Base-by-base conservation (phyloP, 345 rosid species). In the Eucalyptus microcorys region DNA sequence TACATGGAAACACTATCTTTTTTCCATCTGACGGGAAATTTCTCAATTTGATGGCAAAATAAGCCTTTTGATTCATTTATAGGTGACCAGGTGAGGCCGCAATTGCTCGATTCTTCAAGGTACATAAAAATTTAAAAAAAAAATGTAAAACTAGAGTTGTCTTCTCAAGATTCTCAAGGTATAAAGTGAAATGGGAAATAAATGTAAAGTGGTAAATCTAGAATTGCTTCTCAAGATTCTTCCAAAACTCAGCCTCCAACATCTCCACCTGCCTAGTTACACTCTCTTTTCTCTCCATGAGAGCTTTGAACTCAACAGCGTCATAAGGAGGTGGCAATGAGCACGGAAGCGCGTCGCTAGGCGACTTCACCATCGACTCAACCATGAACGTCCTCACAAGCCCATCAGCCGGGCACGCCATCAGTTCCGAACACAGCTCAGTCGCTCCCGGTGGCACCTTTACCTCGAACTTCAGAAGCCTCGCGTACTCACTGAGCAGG, bases 291-390 rank as follows among this genome's bases (percentile, higher is more conserved):
- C 91, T 93, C 53, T 66, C 80, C 52, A 89, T 71, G 86, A 93
- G 45, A 7, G 80, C 27, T 40, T 90, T 27, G 59, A 94, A 91
- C 47, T 93, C 92, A 2, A 93, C 87, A 4, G 96, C 95, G 85
- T 95, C 95, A 53, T 94, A 94, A 7, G 98, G 95, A 52, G 95
- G 94, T 7, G 97, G 94, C 93, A 96, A 49, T 40, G 87, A 42
- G 92, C 98, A 96, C 1, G 98, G 97, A 53, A 92, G 87, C 49
- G 88, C 89, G 8, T 93, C 90, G 10, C 96, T 91, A 27, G 97
- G 96, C 8, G 88, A 87, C 84, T 90, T 94, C 92, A 95, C 98
- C 66, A 96, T 42, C 48, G 98, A 96, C 48, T 94, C 96, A 49
- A 64, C 80, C 96, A 95, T 94, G 87, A 94, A 95, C 91, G 94